These are phyloP conservation scores for Xerocomus amazonicus DNA, from an alignment of 1,284 basidiomycete species.

Conservation along the genomic window DNA sequence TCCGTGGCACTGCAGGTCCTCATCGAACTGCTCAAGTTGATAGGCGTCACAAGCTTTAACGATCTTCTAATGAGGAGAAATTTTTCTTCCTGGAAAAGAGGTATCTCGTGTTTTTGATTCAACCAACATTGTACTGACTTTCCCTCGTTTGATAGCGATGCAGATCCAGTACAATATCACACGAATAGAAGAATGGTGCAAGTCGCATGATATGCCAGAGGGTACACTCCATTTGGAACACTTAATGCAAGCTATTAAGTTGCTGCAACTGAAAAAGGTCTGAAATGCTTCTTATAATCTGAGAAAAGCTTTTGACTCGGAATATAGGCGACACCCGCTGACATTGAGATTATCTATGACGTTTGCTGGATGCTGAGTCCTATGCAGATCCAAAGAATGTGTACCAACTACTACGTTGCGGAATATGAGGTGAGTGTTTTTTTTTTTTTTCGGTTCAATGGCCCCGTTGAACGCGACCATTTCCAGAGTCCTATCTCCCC, in stretches of 20 bases:
- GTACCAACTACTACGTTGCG: constrained; percentile 97
- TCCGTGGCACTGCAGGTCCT: constrained; percentile 96
- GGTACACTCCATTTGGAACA: constrained; percentile 97
- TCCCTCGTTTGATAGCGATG: constrained; percentile 65
- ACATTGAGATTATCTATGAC: constrained; percentile 98
- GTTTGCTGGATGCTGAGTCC: constrained; percentile 99
- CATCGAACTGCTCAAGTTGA: constrained; percentile 93
- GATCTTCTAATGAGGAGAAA: constrained; percentile 98
- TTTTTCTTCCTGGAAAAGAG: constrained; percentile 99
- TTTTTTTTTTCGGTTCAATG: neutral
- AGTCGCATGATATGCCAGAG: constrained; percentile 98
- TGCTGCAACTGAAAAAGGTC: constrained; percentile 98
- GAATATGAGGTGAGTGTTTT: constrained; percentile 81
- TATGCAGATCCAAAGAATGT: constrained; percentile 98
- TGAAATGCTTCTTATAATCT: constrained; percentile 15
- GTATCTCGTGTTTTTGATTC: constrained; percentile 41
- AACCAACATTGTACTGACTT: constrained; percentile 2
- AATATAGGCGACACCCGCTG: constrained; percentile 77
- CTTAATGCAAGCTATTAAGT: constrained; percentile 98
- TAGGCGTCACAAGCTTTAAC: constrained; percentile 98
- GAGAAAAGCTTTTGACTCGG: constrained; percentile 9
- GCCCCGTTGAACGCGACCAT: constrained; percentile 6
- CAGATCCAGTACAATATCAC: constrained; percentile 99
- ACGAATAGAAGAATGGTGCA: constrained; percentile 97
- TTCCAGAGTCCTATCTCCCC: constrained; percentile 89